A percentile compares a stretch with the other conserved stretches of the same genome.
phyloP scores from a whole-genome alignment of 345 rosid species.

The Linum usitatissimum region DNA sequence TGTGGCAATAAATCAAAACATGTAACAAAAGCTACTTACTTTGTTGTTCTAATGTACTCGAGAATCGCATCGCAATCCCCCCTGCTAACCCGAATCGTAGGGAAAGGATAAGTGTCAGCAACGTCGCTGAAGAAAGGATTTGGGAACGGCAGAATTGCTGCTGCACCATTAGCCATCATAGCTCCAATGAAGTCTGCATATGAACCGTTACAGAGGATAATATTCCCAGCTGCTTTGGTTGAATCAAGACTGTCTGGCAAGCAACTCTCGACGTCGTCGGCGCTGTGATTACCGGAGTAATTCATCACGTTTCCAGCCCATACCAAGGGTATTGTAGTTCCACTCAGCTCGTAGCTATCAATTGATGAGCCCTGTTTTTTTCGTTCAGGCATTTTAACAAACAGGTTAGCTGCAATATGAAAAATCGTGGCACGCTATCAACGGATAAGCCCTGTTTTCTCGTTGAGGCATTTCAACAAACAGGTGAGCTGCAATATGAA shows the following conservation, averaged over 20 bases:
- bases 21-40: conserved; percentile 7
- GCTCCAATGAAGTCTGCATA: conserved; percentile 14
- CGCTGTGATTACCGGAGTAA: conserved; percentile 20
- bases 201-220: conserved; percentile 16
- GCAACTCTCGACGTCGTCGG: conserved; percentile 15
- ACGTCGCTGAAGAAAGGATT: conserved; percentile 9
- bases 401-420: too few species aligned
- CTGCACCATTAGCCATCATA: conserved; percentile 17
- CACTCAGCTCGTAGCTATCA: conserved; percentile 15
- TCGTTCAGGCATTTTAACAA: neutral
- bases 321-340: conserved; percentile 18
- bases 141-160: conserved; percentile 15
- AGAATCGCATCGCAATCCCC: conserved; percentile 17
- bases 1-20: neutral
- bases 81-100: conserved; percentile 17
- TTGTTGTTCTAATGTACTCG: conserved; percentile 21
- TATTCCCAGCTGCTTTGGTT: conserved; percentile 15
- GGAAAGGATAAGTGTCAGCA: conserved; percentile 26
- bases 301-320: conserved; percentile 33
- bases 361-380: conserved; percentile 17
- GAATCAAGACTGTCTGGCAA: conserved; percentile 15
- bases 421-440: neutral
- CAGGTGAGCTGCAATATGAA: too few species aligned
- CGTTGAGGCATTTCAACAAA: too few species aligned
- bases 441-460: too few species aligned